Evolutionary conservation across 805 yeast species (phyloP).

Genomic region (Saturnispora diversa): DNA sequence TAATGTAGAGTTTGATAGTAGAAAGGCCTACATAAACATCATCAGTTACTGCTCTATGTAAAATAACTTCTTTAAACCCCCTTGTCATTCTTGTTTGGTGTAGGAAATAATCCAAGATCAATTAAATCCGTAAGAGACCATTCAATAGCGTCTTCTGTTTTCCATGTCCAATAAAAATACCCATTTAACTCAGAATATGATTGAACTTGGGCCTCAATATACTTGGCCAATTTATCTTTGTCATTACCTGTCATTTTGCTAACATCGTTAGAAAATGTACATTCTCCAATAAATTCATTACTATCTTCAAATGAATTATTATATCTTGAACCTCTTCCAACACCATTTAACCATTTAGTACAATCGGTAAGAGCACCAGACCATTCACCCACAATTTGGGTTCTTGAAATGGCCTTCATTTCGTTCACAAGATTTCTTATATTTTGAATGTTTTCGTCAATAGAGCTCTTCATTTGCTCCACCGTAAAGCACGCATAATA

Average conservation of each 20-base stretch:
- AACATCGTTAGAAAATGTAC: constrained; percentile 34
- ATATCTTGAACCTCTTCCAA: constrained; percentile 72
- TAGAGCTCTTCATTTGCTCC: constrained; percentile 45
- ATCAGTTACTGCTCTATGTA: neutral
- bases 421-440: constrained; percentile 44
- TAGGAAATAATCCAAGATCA: constrained; percentile 48
- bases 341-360: constrained; percentile 83
- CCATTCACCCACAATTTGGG: constrained; percentile 71
- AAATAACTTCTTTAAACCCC: neutral
- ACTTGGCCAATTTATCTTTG: constrained; percentile 40
- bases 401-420: constrained; percentile 32
- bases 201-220: constrained; percentile 54
- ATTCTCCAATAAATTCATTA: constrained; percentile 42
- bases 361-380: constrained; percentile 90
- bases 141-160: constrained; percentile 56
- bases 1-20: constrained; percentile 35
- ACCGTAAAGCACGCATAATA: constrained; percentile 79
- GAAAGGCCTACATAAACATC: constrained; percentile 27
- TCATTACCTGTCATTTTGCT: constrained; percentile 37
- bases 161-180: constrained; percentile 67
- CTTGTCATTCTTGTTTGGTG: constrained; percentile 53
- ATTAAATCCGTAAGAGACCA: constrained; percentile 56
- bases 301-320: constrained; percentile 47
- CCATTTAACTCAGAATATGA: constrained; percentile 42
- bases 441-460: constrained; percentile 53